phyloP scores from a whole-genome alignment of 495 filamentous ascomycete genomes.

The Talaromyces wortmannii region DNA sequence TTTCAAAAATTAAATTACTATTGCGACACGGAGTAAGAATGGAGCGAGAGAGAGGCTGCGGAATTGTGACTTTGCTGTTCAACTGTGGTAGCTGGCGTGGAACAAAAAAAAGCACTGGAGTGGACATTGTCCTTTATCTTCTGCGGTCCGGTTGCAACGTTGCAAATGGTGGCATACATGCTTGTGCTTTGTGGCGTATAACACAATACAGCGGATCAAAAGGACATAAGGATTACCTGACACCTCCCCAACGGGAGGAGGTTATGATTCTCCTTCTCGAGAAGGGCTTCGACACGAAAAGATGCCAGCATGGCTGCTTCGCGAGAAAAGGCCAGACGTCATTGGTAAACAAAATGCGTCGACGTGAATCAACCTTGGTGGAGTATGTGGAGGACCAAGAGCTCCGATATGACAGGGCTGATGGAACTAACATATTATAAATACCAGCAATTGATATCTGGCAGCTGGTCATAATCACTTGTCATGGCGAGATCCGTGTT shows the following conservation, averaged over 20 bases:
- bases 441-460: no score
- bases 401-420: no score
- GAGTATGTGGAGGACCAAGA: no score
- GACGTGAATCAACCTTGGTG: no score
- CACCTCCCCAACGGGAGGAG: background rate
- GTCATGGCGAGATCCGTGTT: no score
- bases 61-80: background rate
- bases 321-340: no score
- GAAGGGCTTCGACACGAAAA: background rate
- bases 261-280: background rate
- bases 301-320: background rate
- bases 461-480: no score
- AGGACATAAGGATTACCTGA: background rate
- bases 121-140: background rate
- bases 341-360: no score
- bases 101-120: background rate
- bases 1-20: background rate
- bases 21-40: background rate
- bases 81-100: background rate
- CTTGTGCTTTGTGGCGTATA: background rate
- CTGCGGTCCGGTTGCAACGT: slow-evolving; percentile 1
- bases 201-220: background rate
- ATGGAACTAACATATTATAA: no score
- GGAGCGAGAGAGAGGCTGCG: slow-evolving; percentile 1
- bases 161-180: slow-evolving; percentile 2